A percentile compares a stretch with the other conserved stretches of the same genome.
phyloP scores from a whole-genome alignment of 345 rosid species.

The Aquilaria sinensis region DNA sequence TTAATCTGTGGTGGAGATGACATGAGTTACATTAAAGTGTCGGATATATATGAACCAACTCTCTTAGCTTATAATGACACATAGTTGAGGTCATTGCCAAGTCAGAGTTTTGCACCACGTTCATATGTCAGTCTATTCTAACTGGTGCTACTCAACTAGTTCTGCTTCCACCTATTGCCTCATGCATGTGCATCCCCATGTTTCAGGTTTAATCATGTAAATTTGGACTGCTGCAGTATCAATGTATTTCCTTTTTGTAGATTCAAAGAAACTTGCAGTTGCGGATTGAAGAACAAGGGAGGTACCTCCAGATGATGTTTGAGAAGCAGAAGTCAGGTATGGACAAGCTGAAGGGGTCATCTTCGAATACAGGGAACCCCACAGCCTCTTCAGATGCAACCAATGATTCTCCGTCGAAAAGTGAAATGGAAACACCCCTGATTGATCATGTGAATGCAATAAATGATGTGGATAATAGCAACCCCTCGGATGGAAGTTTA shows the following conservation, averaged over 20 bases:
- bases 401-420: conserved; percentile 26
- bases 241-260: conserved; percentile 25
- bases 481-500: conserved; percentile 21
- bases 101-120: too few species aligned
- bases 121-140: too few species aligned
- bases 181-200: neutral
- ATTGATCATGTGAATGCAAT: conserved; percentile 16
- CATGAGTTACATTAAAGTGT: too few species aligned
- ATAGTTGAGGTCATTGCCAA: too few species aligned
- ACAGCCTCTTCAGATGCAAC: conserved; percentile 22
- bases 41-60: too few species aligned
- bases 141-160: too few species aligned
- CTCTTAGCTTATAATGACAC: too few species aligned
- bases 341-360: conserved; percentile 46
- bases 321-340: conserved; percentile 78
- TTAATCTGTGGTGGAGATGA: too few species aligned
- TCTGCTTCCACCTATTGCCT: too few species aligned
- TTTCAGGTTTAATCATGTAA: neutral
- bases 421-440: conserved; percentile 28
- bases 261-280: conserved; percentile 90
- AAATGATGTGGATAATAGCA: neutral
- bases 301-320: conserved; percentile 91
- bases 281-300: conserved; percentile 95
- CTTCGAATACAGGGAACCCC: conserved; percentile 41
- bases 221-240: too few species aligned